These are phyloP conservation scores for Arachis stenosperma DNA, from an alignment of 306 rosid genomes.

Conservation along the genomic window DNA sequence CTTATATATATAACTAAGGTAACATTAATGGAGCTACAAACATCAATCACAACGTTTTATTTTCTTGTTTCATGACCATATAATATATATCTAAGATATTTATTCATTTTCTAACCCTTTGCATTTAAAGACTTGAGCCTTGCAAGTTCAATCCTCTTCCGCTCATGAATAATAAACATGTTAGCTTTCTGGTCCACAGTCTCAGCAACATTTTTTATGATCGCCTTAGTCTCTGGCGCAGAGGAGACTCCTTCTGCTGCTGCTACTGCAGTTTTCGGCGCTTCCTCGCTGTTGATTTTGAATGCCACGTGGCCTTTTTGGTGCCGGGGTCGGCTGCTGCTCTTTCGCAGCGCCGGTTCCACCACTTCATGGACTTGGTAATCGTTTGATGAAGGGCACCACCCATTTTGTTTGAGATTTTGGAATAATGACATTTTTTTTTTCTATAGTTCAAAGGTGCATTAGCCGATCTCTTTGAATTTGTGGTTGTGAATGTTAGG, in stretches of 20 bases:
- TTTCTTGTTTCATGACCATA: background rate
- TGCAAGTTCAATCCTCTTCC: constrained; percentile 43
- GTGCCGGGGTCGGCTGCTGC: background rate
- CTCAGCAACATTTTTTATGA: background rate
- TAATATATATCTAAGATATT: too few relatives aligned
- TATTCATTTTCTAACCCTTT: background rate
- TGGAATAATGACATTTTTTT: constrained; percentile 32
- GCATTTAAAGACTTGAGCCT: constrained; percentile 40
- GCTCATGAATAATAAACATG: constrained; percentile 53
- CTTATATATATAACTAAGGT: background rate
- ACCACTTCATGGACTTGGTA: constrained; percentile 34
- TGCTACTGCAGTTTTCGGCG: background rate
- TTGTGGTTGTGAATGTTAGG: background rate
- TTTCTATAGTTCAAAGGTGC: too few relatives aligned
- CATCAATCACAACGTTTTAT: too few relatives aligned
- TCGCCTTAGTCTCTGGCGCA: background rate
- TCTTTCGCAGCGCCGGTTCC: constrained; percentile 36
- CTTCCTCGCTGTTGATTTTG: constrained; percentile 36
- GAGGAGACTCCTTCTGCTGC: background rate
- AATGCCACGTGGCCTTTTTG: constrained; percentile 45
- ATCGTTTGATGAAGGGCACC: constrained; percentile 38
- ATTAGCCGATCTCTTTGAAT: background rate
- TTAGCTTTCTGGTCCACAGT: constrained; percentile 61
- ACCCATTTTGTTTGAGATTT: background rate
- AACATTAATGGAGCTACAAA: too few relatives aligned